A percentile compares a stretch with the other conserved stretches of the same genome.
Conservation (phyloP, 1,139 yeast genomes). For the Geotrichum siamense region DNA sequence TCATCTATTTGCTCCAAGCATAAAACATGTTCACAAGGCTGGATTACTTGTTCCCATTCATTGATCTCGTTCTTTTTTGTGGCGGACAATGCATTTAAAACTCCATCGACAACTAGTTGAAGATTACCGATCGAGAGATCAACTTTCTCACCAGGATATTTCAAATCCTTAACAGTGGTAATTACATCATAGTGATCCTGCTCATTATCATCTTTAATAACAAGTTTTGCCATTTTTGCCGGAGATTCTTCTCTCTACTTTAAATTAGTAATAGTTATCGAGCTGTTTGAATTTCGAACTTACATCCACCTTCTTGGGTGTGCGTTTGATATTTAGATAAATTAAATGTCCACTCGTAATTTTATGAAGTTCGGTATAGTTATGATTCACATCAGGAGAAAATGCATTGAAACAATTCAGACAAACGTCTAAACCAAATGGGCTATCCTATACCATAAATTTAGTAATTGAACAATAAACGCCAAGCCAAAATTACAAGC, state of each 20-base stretch:
- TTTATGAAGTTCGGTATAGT: slow-evolving; percentile 52
- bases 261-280: slow-evolving; percentile 20
- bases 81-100: slow-evolving; percentile 60
- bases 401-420: slow-evolving; percentile 59
- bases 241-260: slow-evolving; percentile 31
- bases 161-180: slow-evolving; percentile 42
- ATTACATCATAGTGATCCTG: slow-evolving; percentile 56
- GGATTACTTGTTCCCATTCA: slow-evolving; percentile 87
- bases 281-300: not conserved
- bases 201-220: slow-evolving; percentile 61
- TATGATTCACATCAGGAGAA: slow-evolving; percentile 43
- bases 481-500: not conserved
- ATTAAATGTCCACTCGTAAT: slow-evolving; percentile 46
- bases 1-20: slow-evolving; percentile 40
- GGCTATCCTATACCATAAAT: slow-evolving; percentile 38
- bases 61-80: slow-evolving; percentile 63
- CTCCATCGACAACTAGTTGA: slow-evolving; percentile 38
- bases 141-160: slow-evolving; percentile 20
- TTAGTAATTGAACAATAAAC: not conserved
- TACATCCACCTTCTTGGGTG: slow-evolving; percentile 34
- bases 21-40: slow-evolving; percentile 69
- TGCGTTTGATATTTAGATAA: slow-evolving; percentile 46
- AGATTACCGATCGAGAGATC: slow-evolving; percentile 20
- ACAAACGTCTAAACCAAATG: slow-evolving; percentile 65
- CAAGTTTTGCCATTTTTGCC: slow-evolving; percentile 62